Evolutionary conservation across 768 basidiomycete genomes (phyloP), one percentile per base, ranked within the genome.

Genomic region (Gloeopeniophorella convolvens): DNA sequence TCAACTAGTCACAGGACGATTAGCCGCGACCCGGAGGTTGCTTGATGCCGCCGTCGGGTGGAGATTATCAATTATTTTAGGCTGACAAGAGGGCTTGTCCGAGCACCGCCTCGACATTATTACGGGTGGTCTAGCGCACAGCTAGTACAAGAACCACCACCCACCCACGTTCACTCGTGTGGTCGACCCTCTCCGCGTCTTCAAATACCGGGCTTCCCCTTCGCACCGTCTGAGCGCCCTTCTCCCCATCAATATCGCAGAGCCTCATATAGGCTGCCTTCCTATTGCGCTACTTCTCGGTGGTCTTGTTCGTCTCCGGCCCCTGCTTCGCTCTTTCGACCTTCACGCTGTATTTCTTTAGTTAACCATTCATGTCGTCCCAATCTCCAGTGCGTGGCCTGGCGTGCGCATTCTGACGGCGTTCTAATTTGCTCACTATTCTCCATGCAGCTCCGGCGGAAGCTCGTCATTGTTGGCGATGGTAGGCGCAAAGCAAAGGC

Each of bases 381-480:
- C 57, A 58, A 42, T 32, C 35, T 35, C 48, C 53, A 42, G 57
- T 58, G 35, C 43, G 57, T 53, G 34, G 10, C 10, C 24, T n/a
- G n/a, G n/a, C 16, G 8, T 44, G n/a, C 42, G 45, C 28, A 30
- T 31, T 43, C 34, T 45, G 30, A 51, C 45, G 13, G 37, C 33
- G 27, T 46, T 41, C 41, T 20, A 23, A 12, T 28, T 32, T 23
- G 34, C 53, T 48, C 7, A 55, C 35, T 40, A 9, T n/a, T 27
- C 7, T 11, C 31, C 12, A 3, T 27, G 27, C 59, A 95, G 91
- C 89, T 97, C 68, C 83, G 91, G 60, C 79, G 93, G 62, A 97
- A 97, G 72, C 75, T 97, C 51, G 93, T 95, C 69, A 92, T 93
- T 65, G 93, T 97, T 55, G 95, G 95, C 60, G 95, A 99, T 70